Percentiles rank a stretch among this genome's conserved stretches.
Evolutionary conservation across 768 basidiomycete species (phyloP).

Genomic region (Lentinula lateritia): DNA sequence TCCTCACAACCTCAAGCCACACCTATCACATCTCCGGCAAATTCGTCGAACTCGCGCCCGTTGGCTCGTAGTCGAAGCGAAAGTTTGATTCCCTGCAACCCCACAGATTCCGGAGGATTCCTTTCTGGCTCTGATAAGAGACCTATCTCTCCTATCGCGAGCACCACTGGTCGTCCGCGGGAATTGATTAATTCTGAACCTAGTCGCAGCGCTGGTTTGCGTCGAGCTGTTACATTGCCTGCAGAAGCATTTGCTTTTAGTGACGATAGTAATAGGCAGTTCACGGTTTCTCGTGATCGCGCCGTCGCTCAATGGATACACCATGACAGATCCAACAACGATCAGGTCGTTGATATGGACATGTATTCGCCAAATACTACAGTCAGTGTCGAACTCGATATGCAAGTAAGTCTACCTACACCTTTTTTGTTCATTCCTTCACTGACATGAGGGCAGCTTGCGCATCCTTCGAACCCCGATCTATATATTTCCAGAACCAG

Average conservation of each 20-base stretch:
- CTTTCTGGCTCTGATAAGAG: constrained; percentile 10
- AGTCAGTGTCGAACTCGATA: background rate
- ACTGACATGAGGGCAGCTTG: background rate
- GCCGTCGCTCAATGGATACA: constrained; percentile 2
- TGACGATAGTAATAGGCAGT: constrained; percentile 2
- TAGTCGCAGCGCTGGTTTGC: constrained; percentile 20
- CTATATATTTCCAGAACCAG: constrained; percentile 24
- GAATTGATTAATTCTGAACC: constrained; percentile 1
- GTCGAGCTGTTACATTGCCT: constrained; percentile 39
- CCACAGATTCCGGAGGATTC: constrained; percentile 11
- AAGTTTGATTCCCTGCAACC: constrained; percentile 18
- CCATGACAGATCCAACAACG: background rate
- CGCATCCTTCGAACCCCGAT: constrained; percentile 3
- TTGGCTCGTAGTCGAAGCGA: constrained; percentile 52
- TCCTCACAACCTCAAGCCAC: constrained; percentile 23
- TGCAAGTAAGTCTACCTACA: background rate
- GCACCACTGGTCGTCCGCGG: constrained; percentile 6
- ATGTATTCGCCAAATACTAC: background rate
- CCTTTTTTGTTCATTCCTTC: background rate
- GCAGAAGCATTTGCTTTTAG: constrained; percentile 20
- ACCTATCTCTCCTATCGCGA: background rate
- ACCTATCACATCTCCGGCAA: constrained; percentile 13
- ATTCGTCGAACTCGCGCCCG: constrained; percentile 23
- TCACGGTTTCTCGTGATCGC: background rate
- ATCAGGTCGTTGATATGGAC: background rate